Conservation (phyloP, 139 green algal species). For the Micractinium sp. region DNA sequence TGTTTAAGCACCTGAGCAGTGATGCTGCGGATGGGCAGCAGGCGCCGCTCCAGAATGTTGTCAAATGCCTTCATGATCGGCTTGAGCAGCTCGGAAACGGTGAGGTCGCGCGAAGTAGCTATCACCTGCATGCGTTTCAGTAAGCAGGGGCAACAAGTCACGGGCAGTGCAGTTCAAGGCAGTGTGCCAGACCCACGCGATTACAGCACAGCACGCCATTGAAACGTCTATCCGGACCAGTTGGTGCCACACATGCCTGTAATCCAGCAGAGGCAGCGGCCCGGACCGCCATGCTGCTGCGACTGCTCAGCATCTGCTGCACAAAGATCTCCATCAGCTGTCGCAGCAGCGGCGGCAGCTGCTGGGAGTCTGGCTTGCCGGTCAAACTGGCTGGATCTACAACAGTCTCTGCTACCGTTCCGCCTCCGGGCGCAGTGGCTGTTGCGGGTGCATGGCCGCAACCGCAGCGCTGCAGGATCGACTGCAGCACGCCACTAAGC, state of each 20-base stretch:
- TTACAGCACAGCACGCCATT: neutral
- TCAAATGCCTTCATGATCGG: slow-evolving; percentile 41
- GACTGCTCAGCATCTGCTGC: slow-evolving; percentile 26
- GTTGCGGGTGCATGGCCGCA: neutral
- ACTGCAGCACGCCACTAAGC: neutral
- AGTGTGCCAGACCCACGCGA: neutral
- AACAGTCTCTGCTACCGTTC: neutral
- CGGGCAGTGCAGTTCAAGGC: neutral
- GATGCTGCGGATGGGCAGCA: slow-evolving; percentile 67
- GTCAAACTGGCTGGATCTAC: too few relatives aligned
- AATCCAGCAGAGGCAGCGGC: neutral
- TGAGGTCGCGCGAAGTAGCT: neutral
- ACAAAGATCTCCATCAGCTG: slow-evolving; percentile 30
- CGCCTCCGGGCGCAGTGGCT: neutral
- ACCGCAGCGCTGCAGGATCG: neutral
- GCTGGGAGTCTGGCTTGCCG: neutral
- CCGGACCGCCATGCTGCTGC: slow-evolving; percentile 22
- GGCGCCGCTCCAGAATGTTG: slow-evolving; percentile 51
- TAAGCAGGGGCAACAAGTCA: neutral
- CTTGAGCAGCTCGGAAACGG: slow-evolving; percentile 28
- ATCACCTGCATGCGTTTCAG: neutral
- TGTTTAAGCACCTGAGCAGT: slow-evolving; percentile 49
- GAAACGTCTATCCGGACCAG: slow-evolving; percentile 39
- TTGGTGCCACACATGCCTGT: neutral
- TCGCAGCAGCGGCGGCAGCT: neutral